phyloP scores from a whole-genome alignment of 371 early-diverging fungal genomes.

The Lichtheimia ornata region DNA sequence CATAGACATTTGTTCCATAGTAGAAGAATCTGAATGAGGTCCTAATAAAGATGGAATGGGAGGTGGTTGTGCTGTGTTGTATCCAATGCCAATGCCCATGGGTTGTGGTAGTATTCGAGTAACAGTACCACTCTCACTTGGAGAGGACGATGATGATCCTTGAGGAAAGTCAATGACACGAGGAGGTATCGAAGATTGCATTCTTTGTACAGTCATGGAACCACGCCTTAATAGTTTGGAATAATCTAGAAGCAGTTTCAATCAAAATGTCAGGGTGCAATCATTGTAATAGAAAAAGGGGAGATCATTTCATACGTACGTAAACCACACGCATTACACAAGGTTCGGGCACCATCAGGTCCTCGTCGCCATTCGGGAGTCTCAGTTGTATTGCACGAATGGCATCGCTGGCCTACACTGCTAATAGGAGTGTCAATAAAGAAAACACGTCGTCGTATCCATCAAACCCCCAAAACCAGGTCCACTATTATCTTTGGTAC shows the following conservation, averaged over 20 bases:
- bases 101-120: too few species aligned
- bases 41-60: too few species aligned
- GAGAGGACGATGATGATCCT: too few species aligned
- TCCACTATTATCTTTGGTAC: background rate
- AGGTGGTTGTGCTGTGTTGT: too few species aligned
- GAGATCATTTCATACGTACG: constrained; percentile 35
- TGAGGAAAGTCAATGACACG: constrained; percentile 7
- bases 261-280: background rate
- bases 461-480: background rate
- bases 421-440: background rate
- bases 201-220: constrained; percentile 2
- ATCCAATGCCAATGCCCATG: too few species aligned
- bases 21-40: too few species aligned
- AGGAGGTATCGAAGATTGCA: background rate
- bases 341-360: constrained; percentile 65
- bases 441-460: background rate
- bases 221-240: constrained; percentile 9
- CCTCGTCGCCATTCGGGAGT: constrained; percentile 78
- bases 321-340: constrained; percentile 73
- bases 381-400: constrained; percentile 60
- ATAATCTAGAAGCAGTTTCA: constrained; percentile 6
- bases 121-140: too few species aligned
- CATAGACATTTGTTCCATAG: too few species aligned
- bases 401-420: constrained; percentile 48
- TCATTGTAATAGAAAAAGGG: background rate